Evolutionary conservation across 2,329 filamentous ascomycete genomes (phyloP).

Genomic region (Waltergamsia citrina): DNA sequence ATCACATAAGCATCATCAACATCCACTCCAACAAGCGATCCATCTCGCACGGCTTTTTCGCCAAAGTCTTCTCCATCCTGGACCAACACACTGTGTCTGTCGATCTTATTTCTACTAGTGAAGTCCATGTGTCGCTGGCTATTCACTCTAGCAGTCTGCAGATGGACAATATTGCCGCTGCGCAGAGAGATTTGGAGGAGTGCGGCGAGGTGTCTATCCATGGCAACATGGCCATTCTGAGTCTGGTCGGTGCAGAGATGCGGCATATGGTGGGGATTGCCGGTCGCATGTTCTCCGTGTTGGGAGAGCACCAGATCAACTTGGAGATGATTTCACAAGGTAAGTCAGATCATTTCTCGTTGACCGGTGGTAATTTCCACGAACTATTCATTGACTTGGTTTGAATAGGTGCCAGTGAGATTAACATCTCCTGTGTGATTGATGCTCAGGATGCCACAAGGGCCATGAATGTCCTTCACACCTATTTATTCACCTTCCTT

Average conservation of each 20-base stretch:
- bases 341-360: slow-evolving; percentile 27
- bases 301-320: slow-evolving; percentile 90
- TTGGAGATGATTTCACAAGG: slow-evolving; percentile 99
- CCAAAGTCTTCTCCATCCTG: slow-evolving; percentile 84
- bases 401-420: slow-evolving; percentile 88
- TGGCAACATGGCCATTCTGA: slow-evolving; percentile 89
- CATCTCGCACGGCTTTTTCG: slow-evolving; percentile 92
- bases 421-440: slow-evolving; percentile 98
- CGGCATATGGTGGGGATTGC: slow-evolving; percentile 96
- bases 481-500: slow-evolving; percentile 91
- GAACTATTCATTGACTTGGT: background rate
- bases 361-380: too few relatives aligned
- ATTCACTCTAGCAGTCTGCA: slow-evolving; percentile 69
- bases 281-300: slow-evolving; percentile 87
- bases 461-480: slow-evolving; percentile 93
- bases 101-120: slow-evolving; percentile 90
- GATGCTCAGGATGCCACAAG: slow-evolving; percentile 83
- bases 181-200: slow-evolving; percentile 62
- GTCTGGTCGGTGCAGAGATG: slow-evolving; percentile 89
- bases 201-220: slow-evolving; percentile 89
- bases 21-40: slow-evolving; percentile 97
- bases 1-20: slow-evolving; percentile 93
- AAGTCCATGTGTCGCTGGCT: slow-evolving; percentile 96
- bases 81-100: slow-evolving; percentile 83
- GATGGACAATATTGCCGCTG: slow-evolving; percentile 54